Conservation (phyloP, 2,329 filamentous ascomycete genomes). For the Claviceps sp. region DNA sequence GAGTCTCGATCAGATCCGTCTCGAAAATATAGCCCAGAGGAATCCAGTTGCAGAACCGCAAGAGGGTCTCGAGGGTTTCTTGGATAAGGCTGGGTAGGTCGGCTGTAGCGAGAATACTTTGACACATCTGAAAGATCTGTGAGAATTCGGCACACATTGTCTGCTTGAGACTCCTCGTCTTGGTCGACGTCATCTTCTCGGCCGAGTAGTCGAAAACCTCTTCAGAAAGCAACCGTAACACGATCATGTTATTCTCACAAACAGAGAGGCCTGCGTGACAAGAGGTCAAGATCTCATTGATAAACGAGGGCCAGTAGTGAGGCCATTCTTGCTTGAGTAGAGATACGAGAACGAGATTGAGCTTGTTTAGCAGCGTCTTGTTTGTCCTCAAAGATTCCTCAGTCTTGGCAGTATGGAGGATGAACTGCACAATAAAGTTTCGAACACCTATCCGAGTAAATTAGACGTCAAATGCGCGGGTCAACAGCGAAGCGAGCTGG, state of each 20-base stretch:
- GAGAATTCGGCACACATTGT: constrained; percentile 99
- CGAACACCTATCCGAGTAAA: constrained; percentile 59
- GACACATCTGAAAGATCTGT: constrained; percentile 93
- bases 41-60: constrained; percentile 98
- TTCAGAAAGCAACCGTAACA: constrained; percentile 85
- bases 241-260: constrained; percentile 99
- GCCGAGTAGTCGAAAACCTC: constrained; percentile 98
- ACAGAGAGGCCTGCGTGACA: constrained; percentile 93
- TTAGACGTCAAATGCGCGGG: constrained; percentile 4
- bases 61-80: constrained; percentile 88
- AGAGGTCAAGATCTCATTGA: constrained; percentile 97
- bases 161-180: constrained; percentile 91
- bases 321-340: constrained; percentile 99
- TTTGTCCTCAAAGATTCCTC: constrained; percentile 78
- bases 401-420: constrained; percentile 81
- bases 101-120: constrained; percentile 83
- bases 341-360: constrained; percentile 93
- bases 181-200: constrained; percentile 97
- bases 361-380: constrained; percentile 88
- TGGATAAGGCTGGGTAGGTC: constrained; percentile 82
- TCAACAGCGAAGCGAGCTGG: background rate
- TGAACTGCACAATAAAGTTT: constrained; percentile 98
- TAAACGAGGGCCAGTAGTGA: constrained; percentile 98
- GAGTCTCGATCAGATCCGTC: constrained; percentile 86
- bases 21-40: constrained; percentile 98